Conservation (phyloP, 495 filamentous ascomycete genomes). For the Aspergillus haitiensis region DNA sequence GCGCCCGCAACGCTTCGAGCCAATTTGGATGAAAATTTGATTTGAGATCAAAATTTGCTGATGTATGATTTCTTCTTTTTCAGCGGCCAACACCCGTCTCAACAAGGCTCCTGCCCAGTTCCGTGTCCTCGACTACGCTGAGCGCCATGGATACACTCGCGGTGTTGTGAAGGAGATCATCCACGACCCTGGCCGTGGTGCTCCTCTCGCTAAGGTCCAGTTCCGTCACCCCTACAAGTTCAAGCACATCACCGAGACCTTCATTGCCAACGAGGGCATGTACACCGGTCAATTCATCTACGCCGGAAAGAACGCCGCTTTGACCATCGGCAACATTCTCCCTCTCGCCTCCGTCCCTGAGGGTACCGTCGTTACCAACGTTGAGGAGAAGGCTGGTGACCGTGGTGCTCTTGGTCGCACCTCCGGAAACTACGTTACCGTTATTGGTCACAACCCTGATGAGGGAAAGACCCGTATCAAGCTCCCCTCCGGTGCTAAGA, state of each 20-base stretch:
- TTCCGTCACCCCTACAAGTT: slow-evolving; percentile 94
- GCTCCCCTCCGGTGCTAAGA: slow-evolving; percentile 98
- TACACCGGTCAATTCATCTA: slow-evolving; percentile 99
- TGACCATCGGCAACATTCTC: slow-evolving; percentile 96
- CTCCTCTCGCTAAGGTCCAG: slow-evolving; percentile 90
- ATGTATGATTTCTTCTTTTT: slow-evolving; percentile 41
- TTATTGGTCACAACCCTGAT: slow-evolving; percentile 98
- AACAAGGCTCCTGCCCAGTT: slow-evolving; percentile 93
- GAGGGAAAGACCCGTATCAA: slow-evolving; percentile 99
- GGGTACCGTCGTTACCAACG: slow-evolving; percentile 97
- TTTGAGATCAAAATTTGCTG: slow-evolving; percentile 38
- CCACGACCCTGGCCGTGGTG: slow-evolving; percentile 97
- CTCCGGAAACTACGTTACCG: slow-evolving; percentile 98
- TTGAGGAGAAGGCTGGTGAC: slow-evolving; percentile 98
- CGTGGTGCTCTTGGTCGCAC: slow-evolving; percentile 93
- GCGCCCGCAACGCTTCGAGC: slow-evolving; percentile 33
- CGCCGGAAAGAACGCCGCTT: slow-evolving; percentile 94
- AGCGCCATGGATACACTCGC: slow-evolving; percentile 94
- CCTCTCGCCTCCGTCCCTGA: slow-evolving; percentile 91
- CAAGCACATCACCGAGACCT: slow-evolving; percentile 89
- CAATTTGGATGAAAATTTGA: slow-evolving; percentile 14
- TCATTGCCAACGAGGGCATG: slow-evolving; percentile 99
- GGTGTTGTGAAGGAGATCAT: slow-evolving; percentile 98
- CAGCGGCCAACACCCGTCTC: slow-evolving; percentile 83
- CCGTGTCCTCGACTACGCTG: slow-evolving; percentile 89